Evolutionary conservation across 2,329 filamentous ascomycete species (phyloP), one percentile per base, ranked within the genome.

Genomic region (Westerdykella sp.): DNA sequence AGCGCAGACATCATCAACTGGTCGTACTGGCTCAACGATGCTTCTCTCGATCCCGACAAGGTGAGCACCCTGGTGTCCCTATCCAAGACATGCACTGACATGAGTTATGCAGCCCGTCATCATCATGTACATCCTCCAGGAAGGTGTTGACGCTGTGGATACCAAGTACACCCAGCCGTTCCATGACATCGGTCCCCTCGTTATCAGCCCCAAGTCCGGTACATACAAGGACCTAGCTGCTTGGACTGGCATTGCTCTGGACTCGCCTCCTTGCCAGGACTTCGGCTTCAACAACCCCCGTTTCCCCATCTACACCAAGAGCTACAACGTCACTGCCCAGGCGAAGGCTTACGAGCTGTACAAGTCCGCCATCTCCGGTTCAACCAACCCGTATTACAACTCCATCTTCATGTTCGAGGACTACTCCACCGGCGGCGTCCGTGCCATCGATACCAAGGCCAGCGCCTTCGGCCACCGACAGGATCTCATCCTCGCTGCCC

Each of bases 331-430:
- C 16, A 42, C 58, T 0, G 66, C 70, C 1, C 63, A 68, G 43
- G 58, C 56, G 38, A 51, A 56, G 18, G 66, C 63, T 2, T 73
- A 67, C 40, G 60, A 69, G 3, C 41, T 67, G 6, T 73, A 67
- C 47, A 58, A 64, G 0, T 46, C 62, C 0, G 57, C 57, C 1
- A 55, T 67, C n/a, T 53, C 56, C 1, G 50, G 65, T 55, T 48
- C 51, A 21, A 16, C 48, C 45, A 30, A 41, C 51, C 49, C 55
- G 0, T 58, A 54, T 42, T 47, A 39, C 5, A 57, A 64, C 49
- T 70, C 70, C 1, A 62, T 78, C 36, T 74, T 79, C 60, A 73
- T 79, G 69, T 75, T 80, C 42, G 77, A 81, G 53, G 73, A 73
- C 3, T 80, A 80, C 58, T 69, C 75, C 1, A 60, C 56, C 6